A percentile compares a stretch with the other conserved stretches of the same genome.
These are phyloP conservation scores for Backusella macrospora DNA, from an alignment of 192 early-diverging fungal genomes.

Conservation along the genomic window DNA sequence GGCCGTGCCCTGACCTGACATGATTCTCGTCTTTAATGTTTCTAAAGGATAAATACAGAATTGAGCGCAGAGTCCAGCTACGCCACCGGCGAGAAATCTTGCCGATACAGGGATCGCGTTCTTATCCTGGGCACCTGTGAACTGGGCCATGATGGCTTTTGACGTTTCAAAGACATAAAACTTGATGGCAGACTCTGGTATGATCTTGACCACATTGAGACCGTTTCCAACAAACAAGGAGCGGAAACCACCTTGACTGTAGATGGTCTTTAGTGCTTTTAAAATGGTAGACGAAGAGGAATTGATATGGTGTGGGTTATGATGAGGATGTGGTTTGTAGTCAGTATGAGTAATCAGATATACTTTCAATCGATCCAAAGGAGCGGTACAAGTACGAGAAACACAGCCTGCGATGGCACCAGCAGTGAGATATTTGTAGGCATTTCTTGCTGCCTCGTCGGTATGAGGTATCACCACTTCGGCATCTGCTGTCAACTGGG, in stretches of 20 bases:
- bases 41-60: conserved; percentile 77
- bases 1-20: conserved; percentile 56
- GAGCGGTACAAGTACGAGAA: conserved; percentile 70
- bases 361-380: conserved; percentile 72
- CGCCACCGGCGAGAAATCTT: conserved; percentile 71
- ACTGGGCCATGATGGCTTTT: conserved; percentile 48
- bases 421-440: conserved; percentile 64
- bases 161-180: conserved; percentile 74
- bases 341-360: conserved; percentile 51
- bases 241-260: conserved; percentile 63
- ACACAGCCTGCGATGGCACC: conserved; percentile 76
- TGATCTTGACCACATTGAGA: conserved; percentile 75
- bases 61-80: conserved; percentile 70
- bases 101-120: conserved; percentile 41
- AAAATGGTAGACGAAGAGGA: conserved; percentile 29
- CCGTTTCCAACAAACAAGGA: conserved; percentile 78
- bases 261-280: conserved; percentile 55
- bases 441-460: conserved; percentile 43
- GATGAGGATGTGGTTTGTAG: conserved; percentile 9
- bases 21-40: conserved; percentile 73
- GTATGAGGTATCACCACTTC: conserved; percentile 64
- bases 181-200: conserved; percentile 74
- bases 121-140: conserved; percentile 40
- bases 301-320: conserved; percentile 14
- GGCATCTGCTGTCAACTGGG: conserved; percentile 64